These are phyloP conservation scores for Candida methanosorbosa DNA, from an alignment of 805 yeast species.

Conservation along the genomic window DNA sequence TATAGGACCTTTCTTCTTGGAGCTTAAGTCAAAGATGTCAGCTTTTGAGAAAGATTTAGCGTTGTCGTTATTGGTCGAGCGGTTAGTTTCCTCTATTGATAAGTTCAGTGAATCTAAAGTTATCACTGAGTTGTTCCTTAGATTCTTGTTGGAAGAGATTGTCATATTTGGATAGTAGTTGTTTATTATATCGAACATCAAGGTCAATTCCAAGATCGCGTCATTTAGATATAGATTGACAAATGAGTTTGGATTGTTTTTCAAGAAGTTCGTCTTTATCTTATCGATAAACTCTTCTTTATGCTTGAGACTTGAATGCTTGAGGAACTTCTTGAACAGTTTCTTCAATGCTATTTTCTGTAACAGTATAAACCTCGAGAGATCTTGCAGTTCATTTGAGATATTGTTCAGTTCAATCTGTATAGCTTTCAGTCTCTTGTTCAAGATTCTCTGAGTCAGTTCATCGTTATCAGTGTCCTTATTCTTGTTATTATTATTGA, in stretches of 20 bases:
- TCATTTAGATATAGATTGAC: constrained; percentile 51
- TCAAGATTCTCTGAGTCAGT: constrained; percentile 11
- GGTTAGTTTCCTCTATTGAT: too few relatives aligned
- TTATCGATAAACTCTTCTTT: constrained; percentile 25
- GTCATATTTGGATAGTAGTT: constrained; percentile 11
- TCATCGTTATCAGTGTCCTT: constrained; percentile 3
- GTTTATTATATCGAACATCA: constrained; percentile 40
- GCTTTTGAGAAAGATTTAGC: neutral
- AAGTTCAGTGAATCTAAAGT: constrained; percentile 17
- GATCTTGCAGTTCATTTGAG: constrained; percentile 47
- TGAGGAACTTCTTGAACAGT: constrained; percentile 59
- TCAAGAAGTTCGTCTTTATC: constrained; percentile 18
- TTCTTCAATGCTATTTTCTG: constrained; percentile 71
- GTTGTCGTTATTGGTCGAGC: neutral
- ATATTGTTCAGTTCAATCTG: constrained; percentile 32
- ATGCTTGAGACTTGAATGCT: constrained; percentile 29
- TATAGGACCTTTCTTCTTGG: constrained; percentile 25
- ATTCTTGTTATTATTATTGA: constrained; percentile 4
- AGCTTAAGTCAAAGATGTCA: constrained; percentile 26
- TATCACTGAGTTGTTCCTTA: constrained; percentile 2
- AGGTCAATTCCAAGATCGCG: constrained; percentile 51
- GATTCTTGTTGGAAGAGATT: neutral
- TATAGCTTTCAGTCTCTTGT: constrained; percentile 14
- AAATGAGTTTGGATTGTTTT: constrained; percentile 43
- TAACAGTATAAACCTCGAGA: constrained; percentile 61